These are phyloP conservation scores for Graphilbum fragrans DNA, from an alignment of 2,329 filamentous ascomycete genomes.

Conservation along the genomic window DNA sequence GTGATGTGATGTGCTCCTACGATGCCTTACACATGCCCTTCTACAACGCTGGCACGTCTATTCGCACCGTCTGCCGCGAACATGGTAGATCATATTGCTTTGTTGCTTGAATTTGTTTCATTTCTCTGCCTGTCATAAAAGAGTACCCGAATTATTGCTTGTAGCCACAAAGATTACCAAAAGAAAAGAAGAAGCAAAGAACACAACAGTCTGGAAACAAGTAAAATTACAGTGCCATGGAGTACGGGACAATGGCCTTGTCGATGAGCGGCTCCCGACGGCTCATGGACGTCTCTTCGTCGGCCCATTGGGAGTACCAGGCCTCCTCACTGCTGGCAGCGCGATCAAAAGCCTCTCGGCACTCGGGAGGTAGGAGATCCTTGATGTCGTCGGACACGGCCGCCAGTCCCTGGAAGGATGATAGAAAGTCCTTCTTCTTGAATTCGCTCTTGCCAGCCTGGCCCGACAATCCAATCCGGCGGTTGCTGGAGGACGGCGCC, in stretches of 20 bases:
- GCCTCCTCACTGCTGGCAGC: slow-evolving; percentile 50
- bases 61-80: too few relatives aligned
- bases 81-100: too few relatives aligned
- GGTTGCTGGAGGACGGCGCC: slow-evolving; percentile 29
- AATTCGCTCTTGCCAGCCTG: not conserved
- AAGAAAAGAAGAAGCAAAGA: not conserved
- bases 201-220: not conserved
- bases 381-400: slow-evolving; percentile 53
- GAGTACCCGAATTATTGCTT: too few relatives aligned
- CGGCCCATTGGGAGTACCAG: slow-evolving; percentile 67
- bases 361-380: slow-evolving; percentile 55
- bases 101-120: too few relatives aligned
- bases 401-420: slow-evolving; percentile 48
- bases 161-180: too few relatives aligned
- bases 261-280: slow-evolving; percentile 45
- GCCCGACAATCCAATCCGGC: not conserved
- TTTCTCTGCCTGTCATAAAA: too few relatives aligned
- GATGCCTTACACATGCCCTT: too few relatives aligned
- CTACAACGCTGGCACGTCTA: too few relatives aligned
- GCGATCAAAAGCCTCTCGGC: slow-evolving; percentile 58
- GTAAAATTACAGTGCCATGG: slow-evolving; percentile 20
- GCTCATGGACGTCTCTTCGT: slow-evolving; percentile 47
- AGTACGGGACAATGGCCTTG: slow-evolving; percentile 51
- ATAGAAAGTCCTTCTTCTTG: slow-evolving; percentile 27
- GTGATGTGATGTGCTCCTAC: too few relatives aligned